Percentiles rank a stretch among this genome's conserved stretches.
These are phyloP conservation scores for Sextonia rubra DNA, from an alignment of 164 flowering plant genomes.

Conservation along the genomic window DNA sequence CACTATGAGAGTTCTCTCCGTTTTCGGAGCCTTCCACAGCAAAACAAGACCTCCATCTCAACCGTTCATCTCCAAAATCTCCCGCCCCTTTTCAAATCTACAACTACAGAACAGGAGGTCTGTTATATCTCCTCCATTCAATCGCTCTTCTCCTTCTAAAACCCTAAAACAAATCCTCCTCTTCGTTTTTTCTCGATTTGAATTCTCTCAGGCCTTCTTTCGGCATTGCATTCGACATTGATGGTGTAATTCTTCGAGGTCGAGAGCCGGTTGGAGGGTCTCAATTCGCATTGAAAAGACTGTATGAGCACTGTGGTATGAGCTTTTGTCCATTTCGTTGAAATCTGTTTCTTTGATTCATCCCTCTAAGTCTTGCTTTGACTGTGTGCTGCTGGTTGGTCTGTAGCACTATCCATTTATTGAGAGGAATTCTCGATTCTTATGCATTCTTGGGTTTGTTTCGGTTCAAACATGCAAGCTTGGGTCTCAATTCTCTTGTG, in stretches of 20 bases:
- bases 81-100: neutral
- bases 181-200: neutral
- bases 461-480: too few species aligned
- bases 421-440: too few species aligned
- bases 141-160: neutral
- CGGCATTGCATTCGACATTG: constrained; percentile 85
- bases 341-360: neutral
- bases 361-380: too few species aligned
- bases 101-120: neutral
- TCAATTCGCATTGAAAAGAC: constrained; percentile 42
- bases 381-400: too few species aligned
- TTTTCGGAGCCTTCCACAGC: constrained; percentile 7
- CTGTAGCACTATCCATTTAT: too few species aligned
- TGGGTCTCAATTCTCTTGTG: too few species aligned
- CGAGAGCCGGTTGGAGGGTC: constrained; percentile 65
- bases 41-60: constrained; percentile 5
- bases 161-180: too few species aligned
- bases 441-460: too few species aligned
- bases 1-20: constrained; percentile 9
- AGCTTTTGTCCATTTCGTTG: neutral
- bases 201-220: constrained; percentile 36
- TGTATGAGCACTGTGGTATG: constrained; percentile 50
- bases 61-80: neutral
- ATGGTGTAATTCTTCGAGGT: constrained; percentile 80
- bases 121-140: neutral